These are phyloP conservation scores for Phoma sp. DNA, from an alignment of 2,329 filamentous ascomycete species.

Conservation along the genomic window DNA sequence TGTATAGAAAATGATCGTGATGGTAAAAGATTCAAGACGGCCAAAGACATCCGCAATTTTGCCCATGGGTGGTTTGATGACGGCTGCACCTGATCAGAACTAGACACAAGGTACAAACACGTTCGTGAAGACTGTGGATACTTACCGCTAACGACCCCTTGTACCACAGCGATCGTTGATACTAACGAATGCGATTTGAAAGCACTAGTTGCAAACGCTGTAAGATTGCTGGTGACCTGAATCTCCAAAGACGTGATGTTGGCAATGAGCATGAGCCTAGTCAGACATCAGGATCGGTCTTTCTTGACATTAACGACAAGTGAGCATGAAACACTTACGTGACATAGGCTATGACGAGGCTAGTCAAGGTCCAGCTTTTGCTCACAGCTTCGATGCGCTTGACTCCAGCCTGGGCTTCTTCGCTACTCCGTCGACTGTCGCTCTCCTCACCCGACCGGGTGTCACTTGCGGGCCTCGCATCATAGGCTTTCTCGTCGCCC, in stretches of 20 bases:
- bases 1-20: slow-evolving; percentile 61
- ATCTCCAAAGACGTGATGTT: slow-evolving; percentile 71
- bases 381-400: slow-evolving; percentile 57
- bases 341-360: slow-evolving; percentile 56
- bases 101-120: too few relatives aligned
- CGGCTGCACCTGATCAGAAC: slow-evolving; percentile 43
- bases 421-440: slow-evolving; percentile 15
- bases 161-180: slow-evolving; percentile 68
- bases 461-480: slow-evolving; percentile 7
- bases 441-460: slow-evolving; percentile 10
- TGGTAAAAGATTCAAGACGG: slow-evolving; percentile 63
- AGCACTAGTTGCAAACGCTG: slow-evolving; percentile 69
- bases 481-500: slow-evolving; percentile 8
- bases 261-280: slow-evolving; percentile 61
- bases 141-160: slow-evolving; percentile 62
- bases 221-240: slow-evolving; percentile 67
- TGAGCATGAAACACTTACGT: slow-evolving; percentile 28
- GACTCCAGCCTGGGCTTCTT: slow-evolving; percentile 54
- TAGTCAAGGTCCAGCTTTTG: slow-evolving; percentile 56
- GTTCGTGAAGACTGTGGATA: background rate
- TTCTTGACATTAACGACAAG: background rate
- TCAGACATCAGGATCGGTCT: slow-evolving; percentile 3
- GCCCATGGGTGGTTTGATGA: slow-evolving; percentile 67
- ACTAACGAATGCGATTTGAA: slow-evolving; percentile 68
- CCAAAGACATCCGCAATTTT: slow-evolving; percentile 69